A percentile compares a stretch with the other conserved stretches of the same genome.
These are phyloP conservation scores for Nadsonia starkeyi-henricii DNA, from an alignment of 1,139 yeast genomes.

Conservation along the genomic window DNA sequence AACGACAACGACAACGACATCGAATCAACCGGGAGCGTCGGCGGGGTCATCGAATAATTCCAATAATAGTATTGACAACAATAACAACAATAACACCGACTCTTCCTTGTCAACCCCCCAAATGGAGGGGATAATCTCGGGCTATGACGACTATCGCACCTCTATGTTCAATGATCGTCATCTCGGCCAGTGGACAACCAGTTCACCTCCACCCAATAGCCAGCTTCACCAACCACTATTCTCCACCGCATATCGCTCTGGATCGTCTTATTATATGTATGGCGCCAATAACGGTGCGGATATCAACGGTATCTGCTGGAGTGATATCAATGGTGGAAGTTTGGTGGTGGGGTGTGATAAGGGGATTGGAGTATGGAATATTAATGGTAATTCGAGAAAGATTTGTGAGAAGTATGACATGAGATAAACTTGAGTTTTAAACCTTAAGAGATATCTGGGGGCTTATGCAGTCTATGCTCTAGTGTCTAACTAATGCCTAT, in stretches of 20 bases:
- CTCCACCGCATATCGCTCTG: not conserved
- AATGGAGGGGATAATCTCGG: not conserved
- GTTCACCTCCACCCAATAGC: not conserved
- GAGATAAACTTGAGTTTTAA: no score
- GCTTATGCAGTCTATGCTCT: no score
- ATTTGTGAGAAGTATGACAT: not conserved
- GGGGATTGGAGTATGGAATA: conserved; percentile 23
- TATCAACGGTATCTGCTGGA: conserved; percentile 25
- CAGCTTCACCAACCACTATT: not conserved
- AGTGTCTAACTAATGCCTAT: no score
- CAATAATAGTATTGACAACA: no score
- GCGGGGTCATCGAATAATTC: no score
- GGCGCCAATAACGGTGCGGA: conserved; percentile 17
- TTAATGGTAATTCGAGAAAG: conserved; percentile 14
- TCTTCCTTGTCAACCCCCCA: not conserved
- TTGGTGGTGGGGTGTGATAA: conserved; percentile 24
- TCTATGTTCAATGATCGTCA: not conserved
- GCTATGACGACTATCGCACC: not conserved
- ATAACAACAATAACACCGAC: conserved; percentile 2
- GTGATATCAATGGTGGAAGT: conserved; percentile 23
- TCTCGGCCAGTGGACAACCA: not conserved
- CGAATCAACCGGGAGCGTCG: no score
- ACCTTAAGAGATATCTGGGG: no score
- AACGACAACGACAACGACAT: no score
- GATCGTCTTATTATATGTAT: not conserved